A percentile compares a stretch with the other conserved stretches of the same genome.
These are phyloP conservation scores for Metahyphopichia silvanorum DNA, from an alignment of 805 yeast genomes.

Conservation along the genomic window DNA sequence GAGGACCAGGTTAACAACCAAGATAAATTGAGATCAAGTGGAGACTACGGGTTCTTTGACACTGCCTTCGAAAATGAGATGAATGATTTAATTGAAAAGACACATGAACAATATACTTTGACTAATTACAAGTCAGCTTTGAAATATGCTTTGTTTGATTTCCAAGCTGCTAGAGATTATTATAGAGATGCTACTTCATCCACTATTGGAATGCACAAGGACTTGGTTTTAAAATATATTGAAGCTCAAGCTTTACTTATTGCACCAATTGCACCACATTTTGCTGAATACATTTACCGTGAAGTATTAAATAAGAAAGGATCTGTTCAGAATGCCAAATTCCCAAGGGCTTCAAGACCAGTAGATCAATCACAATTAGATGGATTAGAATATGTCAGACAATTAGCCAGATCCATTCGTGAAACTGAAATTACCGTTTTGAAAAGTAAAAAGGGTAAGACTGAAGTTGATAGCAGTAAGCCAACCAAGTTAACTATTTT, in stretches of 20 bases:
- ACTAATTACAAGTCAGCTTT: conserved; percentile 87
- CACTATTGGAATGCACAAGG: conserved; percentile 70
- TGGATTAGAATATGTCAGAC: conserved; percentile 76
- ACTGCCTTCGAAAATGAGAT: conserved; percentile 89
- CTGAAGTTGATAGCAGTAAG: conserved; percentile 69
- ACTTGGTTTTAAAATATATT: conserved; percentile 75
- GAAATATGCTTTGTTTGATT: conserved; percentile 88
- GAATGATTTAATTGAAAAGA: conserved; percentile 73
- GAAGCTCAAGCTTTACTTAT: conserved; percentile 81
- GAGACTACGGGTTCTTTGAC: conserved; percentile 67
- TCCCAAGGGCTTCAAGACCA: conserved; percentile 76
- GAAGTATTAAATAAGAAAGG: conserved; percentile 68
- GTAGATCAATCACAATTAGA: conserved; percentile 60
- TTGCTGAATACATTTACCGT: conserved; percentile 84
- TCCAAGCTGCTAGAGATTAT: conserved; percentile 93
- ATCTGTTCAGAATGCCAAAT: conserved; percentile 69
- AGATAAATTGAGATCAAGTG: conserved; percentile 49
- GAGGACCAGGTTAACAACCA: conserved; percentile 63
- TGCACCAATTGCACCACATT: conserved; percentile 95
- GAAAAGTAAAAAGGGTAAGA: conserved; percentile 77
- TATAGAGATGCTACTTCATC: conserved; percentile 77
- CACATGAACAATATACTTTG: conserved; percentile 64
- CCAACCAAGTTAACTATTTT: conserved; percentile 74
- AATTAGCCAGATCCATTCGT: conserved; percentile 77
- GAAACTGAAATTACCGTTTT: conserved; percentile 86